Percentiles rank a stretch among this genome's conserved stretches.
These are phyloP conservation scores for Saururus chinensis DNA, from an alignment of 164 flowering plant species.

Conservation along the genomic window DNA sequence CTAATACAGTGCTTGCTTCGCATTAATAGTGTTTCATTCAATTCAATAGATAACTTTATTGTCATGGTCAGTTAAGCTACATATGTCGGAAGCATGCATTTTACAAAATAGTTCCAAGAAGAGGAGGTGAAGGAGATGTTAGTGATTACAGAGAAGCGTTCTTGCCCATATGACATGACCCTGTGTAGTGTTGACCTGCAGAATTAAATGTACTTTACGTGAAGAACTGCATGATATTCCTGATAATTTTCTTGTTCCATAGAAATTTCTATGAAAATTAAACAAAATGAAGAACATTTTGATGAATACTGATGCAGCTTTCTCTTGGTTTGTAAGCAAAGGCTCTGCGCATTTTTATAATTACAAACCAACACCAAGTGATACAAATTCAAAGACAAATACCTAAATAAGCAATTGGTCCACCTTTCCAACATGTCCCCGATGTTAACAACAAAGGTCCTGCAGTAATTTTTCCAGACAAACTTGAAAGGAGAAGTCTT, in stretches of 20 bases:
- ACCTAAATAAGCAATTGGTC: constrained; percentile 83
- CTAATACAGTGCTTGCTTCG: not conserved
- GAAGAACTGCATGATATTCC: not conserved
- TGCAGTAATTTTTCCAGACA: constrained; percentile 6
- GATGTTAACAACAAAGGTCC: constrained; percentile 73
- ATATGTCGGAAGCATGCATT: not conserved
- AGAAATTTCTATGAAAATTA: not conserved
- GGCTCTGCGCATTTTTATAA: not conserved
- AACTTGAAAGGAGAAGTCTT: not conserved
- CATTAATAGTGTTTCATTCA: not conserved
- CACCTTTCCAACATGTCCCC: constrained; percentile 94
- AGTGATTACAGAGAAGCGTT: constrained; percentile 67
- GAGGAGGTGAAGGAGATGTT: not conserved
- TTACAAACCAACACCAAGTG: not conserved
- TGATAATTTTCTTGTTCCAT: not conserved
- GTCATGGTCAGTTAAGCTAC: too few relatives aligned
- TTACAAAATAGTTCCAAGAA: not conserved
- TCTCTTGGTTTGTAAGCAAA: not conserved
- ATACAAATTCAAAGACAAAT: constrained; percentile 1
- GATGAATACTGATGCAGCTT: too few relatives aligned
- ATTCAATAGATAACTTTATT: not conserved
- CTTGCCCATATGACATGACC: constrained; percentile 59
- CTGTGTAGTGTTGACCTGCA: constrained; percentile 83
- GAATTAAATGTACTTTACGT: not conserved
- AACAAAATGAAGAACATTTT: not conserved